Conservation (phyloP, 345 rosid species). For the Boechera retrofracta region DNA sequence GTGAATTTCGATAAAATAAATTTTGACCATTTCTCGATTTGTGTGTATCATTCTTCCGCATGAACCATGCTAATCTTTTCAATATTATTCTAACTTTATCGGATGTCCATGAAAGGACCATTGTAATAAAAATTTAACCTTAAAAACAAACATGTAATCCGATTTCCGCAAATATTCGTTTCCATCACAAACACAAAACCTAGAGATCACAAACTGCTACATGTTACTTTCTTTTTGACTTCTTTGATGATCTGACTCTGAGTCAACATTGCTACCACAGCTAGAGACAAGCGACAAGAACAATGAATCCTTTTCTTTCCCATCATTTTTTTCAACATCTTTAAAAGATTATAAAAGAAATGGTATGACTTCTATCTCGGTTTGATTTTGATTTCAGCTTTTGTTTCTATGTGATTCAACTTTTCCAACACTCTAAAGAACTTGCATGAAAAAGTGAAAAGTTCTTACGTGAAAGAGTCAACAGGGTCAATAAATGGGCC, state of each 20-base stretch:
- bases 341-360: not conserved
- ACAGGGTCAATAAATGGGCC: not conserved
- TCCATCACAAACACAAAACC: not conserved
- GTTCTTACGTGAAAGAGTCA: conserved; percentile 23
- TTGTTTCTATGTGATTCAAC: conserved; percentile 6
- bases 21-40: no score
- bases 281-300: conserved; percentile 73
- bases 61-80: no score
- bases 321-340: conserved; percentile 47
- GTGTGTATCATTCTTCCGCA: no score
- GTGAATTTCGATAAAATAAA: no score
- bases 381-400: not conserved
- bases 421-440: not conserved
- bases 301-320: conserved; percentile 81
- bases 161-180: not conserved
- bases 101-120: no score
- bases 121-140: no score
- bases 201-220: conserved; percentile 11
- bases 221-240: conserved; percentile 45
- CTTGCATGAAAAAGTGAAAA: conserved; percentile 7
- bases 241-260: conserved; percentile 56
- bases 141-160: no score
- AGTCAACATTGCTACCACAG: conserved; percentile 61
- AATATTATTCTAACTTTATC: no score
- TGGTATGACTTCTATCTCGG: not conserved